Base-by-base conservation (phyloP, 352 stramenopile genomes). In the Globisporangium irregulare region DNA sequence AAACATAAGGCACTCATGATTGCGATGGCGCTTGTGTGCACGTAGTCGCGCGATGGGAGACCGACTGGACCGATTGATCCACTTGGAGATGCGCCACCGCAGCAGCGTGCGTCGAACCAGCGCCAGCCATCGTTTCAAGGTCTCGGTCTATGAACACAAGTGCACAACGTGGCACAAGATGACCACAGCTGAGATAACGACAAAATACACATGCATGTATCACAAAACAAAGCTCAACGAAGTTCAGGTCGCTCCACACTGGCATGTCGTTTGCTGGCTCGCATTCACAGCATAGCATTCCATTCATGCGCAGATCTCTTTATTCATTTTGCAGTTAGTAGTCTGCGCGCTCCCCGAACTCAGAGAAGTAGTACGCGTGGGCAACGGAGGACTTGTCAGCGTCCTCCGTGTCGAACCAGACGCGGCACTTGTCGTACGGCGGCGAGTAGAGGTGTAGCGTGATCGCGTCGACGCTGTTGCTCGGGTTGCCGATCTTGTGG, bases 401-500 rank as follows among this genome's bases (percentile, higher is more conserved):
- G 56, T 87, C 67, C 12, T 66, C 68, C 1, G 78, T 74, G 59
- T 95, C 81, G 58, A 91, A 80, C 88, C 88, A 97, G 66, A 92
- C 78, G 51, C 82, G 80, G 65, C 90, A 97, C 74, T 83, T 79
- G 34, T 85, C 57, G 70, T 93, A 94, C 46, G 90, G 90, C 57
- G 90, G 90, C 29, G 77, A 86, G 73, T 97, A 97, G 8, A 97
- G 67, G 68, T 97, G 90, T 50, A 97, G 68, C 9, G 90, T 92
- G 32, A 95, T 69, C 3, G 88, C 84, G 54, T 82, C 73, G 18
- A 73, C 57, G 48, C 73, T 72, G 14, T 48, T 41, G n/a, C 78
- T 77, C 34, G 73, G 73, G 62, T 89, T 87, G 24, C 79, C 83
- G n/a, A 97, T 86, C 68, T 94, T 95, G 79, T 97, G 90, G 67